A percentile compares a stretch with the other conserved stretches of the same genome.
Evolutionary conservation across 768 basidiomycete genomes (phyloP).

Genomic region (Boletus rubescentipes): DNA sequence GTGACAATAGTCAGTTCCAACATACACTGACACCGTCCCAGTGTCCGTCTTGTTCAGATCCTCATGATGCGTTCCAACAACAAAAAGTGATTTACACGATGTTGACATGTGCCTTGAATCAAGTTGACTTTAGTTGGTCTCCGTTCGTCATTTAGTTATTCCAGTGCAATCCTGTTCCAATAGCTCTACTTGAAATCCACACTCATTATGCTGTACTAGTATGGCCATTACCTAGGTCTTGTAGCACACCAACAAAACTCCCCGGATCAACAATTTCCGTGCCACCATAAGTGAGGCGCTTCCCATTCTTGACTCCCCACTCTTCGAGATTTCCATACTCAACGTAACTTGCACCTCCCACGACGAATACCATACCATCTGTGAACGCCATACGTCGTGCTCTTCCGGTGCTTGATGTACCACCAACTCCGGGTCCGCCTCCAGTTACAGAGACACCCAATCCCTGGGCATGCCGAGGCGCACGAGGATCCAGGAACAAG

Average conservation of each 20-base stretch:
- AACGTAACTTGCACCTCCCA: slow-evolving; percentile 96
- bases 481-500: slow-evolving; percentile 89
- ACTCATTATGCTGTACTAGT: slow-evolving; percentile 34
- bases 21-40: slow-evolving; percentile 29
- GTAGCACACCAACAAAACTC: slow-evolving; percentile 75
- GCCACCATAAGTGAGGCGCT: slow-evolving; percentile 89
- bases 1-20: not conserved
- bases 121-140: not conserved
- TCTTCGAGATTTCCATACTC: slow-evolving; percentile 97
- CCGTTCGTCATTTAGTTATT: slow-evolving; percentile 7
- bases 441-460: slow-evolving; percentile 46
- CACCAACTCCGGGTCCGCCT: slow-evolving; percentile 42
- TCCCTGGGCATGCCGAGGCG: slow-evolving; percentile 56
- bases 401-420: slow-evolving; percentile 36
- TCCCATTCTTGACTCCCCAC: slow-evolving; percentile 82
- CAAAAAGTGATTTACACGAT: slow-evolving; percentile 44
- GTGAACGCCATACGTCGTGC: slow-evolving; percentile 70
- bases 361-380: slow-evolving; percentile 90
- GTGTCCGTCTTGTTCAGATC: slow-evolving; percentile 80
- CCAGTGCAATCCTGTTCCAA: not conserved
- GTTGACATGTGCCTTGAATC: not conserved
- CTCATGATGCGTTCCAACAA: slow-evolving; percentile 63
- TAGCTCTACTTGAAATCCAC: slow-evolving; percentile 30
- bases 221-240: slow-evolving; percentile 52
- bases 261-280: slow-evolving; percentile 93